Evolutionary conservation across 73 alveolate species (phyloP).

Genomic region (Paraurostyla sp.): DNA sequence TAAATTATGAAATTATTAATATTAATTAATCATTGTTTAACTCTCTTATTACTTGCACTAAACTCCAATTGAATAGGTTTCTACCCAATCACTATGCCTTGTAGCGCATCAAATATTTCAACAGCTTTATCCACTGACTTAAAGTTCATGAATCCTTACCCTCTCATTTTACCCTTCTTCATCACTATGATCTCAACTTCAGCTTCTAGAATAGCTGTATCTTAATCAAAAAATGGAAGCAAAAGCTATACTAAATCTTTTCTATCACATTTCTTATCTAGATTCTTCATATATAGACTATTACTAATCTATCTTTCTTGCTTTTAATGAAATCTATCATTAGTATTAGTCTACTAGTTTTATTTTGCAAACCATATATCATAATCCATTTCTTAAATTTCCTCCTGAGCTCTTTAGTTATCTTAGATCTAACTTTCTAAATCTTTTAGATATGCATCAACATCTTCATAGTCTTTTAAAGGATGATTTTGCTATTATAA

Average conservation of each 20-base stretch:
- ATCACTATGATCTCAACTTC: slow-evolving; percentile 29
- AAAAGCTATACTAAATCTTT: slow-evolving; percentile 29
- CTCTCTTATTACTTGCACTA: slow-evolving; percentile 31
- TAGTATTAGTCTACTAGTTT: background rate
- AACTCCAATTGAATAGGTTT: slow-evolving; percentile 1
- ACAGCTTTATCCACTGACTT: slow-evolving; percentile 2
- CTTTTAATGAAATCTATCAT: background rate
- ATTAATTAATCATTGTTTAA: background rate
- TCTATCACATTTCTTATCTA: slow-evolving; percentile 25
- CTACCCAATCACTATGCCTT: slow-evolving; percentile 33
- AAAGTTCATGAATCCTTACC: slow-evolving; percentile 45
- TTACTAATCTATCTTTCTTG: background rate
- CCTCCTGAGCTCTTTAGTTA: background rate
- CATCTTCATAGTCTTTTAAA: slow-evolving; percentile 15
- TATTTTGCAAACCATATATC: slow-evolving; percentile 27
- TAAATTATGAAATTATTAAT: too few relatives aligned
- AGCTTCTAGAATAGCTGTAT: background rate
- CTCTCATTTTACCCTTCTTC: slow-evolving; percentile 64
- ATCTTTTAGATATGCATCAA: slow-evolving; percentile 31
- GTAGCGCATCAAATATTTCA: slow-evolving; percentile 22
- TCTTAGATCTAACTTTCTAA: background rate
- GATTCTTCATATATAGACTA: slow-evolving; percentile 44
- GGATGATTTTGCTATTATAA: background rate
- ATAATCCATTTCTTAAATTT: background rate
- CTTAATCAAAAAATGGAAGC: slow-evolving; percentile 48